These are phyloP conservation scores for Trichoderma gracile DNA, from an alignment of 2,329 filamentous ascomycete species.

Conservation along the genomic window DNA sequence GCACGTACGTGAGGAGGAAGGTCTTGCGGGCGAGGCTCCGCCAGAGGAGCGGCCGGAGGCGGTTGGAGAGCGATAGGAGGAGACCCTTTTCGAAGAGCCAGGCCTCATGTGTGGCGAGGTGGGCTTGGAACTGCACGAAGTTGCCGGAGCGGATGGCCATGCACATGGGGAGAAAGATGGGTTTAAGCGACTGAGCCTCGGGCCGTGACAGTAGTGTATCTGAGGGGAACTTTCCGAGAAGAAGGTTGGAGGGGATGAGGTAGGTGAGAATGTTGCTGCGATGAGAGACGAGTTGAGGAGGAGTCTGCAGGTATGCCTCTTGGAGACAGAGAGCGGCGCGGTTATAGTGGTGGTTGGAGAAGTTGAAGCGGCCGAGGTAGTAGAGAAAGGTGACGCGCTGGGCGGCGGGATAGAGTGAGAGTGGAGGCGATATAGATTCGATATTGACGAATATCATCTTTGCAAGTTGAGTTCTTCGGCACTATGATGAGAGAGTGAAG, in stretches of 20 bases:
- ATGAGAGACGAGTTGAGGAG: slow-evolving; percentile 65
- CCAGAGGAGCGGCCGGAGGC: slow-evolving; percentile 82
- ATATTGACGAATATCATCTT: slow-evolving; percentile 91
- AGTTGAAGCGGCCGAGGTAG: slow-evolving; percentile 88
- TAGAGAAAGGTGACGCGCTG: slow-evolving; percentile 93
- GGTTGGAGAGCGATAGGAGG: slow-evolving; percentile 71
- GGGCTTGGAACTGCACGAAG: slow-evolving; percentile 69
- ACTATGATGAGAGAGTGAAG: slow-evolving; percentile 48
- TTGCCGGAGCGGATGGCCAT: slow-evolving; percentile 72
- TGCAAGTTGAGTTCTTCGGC: slow-evolving; percentile 77
- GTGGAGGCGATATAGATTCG: slow-evolving; percentile 75
- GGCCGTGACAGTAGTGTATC: slow-evolving; percentile 64
- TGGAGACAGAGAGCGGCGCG: slow-evolving; percentile 75
- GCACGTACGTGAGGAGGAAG: slow-evolving; percentile 77
- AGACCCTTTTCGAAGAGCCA: slow-evolving; percentile 79
- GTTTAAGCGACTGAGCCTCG: slow-evolving; percentile 57
- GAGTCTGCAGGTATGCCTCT: slow-evolving; percentile 73
- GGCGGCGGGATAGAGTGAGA: slow-evolving; percentile 78
- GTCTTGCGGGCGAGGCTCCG: slow-evolving; percentile 75
- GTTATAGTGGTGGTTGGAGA: slow-evolving; percentile 79
- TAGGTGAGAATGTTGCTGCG: slow-evolving; percentile 79
- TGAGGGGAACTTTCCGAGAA: slow-evolving; percentile 81
- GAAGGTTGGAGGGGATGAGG: slow-evolving; percentile 78
- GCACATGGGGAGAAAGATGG: slow-evolving; percentile 73
- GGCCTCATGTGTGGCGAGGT: slow-evolving; percentile 62